These are phyloP conservation scores for Toxicodendron radicans DNA, from an alignment of 345 rosid genomes.

Conservation along the genomic window DNA sequence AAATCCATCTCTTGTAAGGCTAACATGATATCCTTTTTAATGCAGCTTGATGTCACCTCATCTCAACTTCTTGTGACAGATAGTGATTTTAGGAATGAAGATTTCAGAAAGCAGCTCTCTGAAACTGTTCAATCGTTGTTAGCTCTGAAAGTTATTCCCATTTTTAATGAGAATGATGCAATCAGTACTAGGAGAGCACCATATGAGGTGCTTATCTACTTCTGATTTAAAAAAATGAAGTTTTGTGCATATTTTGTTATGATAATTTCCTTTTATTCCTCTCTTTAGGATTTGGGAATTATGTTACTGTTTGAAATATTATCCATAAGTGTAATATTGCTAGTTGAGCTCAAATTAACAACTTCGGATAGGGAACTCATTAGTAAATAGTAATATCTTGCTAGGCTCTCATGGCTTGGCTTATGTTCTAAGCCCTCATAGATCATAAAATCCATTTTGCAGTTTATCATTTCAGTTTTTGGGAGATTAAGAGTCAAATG, in stretches of 20 bases:
- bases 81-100: conserved; percentile 49
- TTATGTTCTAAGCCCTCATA: not conserved
- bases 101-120: conserved; percentile 49
- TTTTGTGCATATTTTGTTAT: not conserved
- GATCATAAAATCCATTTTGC: not conserved
- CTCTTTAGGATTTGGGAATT: not conserved
- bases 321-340: not conserved
- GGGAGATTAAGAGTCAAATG: not conserved
- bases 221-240: conserved; percentile 3
- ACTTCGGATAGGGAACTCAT: not conserved
- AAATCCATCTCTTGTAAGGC: not conserved
- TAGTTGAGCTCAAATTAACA: not conserved
- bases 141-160: conserved; percentile 48
- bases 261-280: not conserved
- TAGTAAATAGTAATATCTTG: not conserved
- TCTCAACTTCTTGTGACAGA: conserved; percentile 64
- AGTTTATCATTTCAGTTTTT: not conserved
- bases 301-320: not conserved
- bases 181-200: conserved; percentile 64
- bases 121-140: conserved; percentile 50
- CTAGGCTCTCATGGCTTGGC: not conserved
- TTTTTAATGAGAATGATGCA: conserved; percentile 65
- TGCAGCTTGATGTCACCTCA: conserved; percentile 66
- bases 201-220: conserved; percentile 41
- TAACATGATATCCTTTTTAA: conserved; percentile 10